These are phyloP conservation scores for Phytophthora quininea DNA, from an alignment of 352 stramenopile species.

Conservation along the genomic window DNA sequence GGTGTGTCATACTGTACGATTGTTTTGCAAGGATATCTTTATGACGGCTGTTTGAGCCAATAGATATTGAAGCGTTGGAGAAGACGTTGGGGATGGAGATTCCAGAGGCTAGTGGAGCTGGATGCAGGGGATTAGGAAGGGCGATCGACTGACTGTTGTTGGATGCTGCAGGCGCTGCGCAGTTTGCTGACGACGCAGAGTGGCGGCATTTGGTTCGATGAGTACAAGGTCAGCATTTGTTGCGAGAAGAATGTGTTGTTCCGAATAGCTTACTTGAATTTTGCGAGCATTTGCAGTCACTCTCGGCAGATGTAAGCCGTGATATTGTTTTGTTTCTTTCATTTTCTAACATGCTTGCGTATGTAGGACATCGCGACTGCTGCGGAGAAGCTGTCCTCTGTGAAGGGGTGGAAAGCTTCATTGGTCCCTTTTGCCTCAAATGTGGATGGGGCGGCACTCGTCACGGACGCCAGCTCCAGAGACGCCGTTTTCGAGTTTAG, in stretches of 20 bases:
- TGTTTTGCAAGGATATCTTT: neutral
- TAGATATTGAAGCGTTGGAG: conserved; percentile 79
- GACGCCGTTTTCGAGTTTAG: conserved; percentile 75
- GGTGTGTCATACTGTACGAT: conserved; percentile 21
- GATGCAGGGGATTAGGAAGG: neutral
- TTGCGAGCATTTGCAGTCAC: conserved; percentile 37
- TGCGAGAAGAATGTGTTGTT: no score
- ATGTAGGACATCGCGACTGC: conserved; percentile 62
- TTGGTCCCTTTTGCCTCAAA: conserved; percentile 81
- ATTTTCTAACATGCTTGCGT: no score
- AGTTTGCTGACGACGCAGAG: conserved; percentile 77
- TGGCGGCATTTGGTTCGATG: conserved; percentile 84
- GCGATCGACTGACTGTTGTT: no score
- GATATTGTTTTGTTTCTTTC: neutral
- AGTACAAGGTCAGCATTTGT: conserved; percentile 57
- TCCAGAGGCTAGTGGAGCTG: conserved; percentile 45
- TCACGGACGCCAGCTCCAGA: conserved; percentile 54
- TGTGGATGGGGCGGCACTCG: conserved; percentile 66
- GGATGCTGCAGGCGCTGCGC: conserved; percentile 46
- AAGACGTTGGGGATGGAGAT: conserved; percentile 66
- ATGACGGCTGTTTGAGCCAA: no score
- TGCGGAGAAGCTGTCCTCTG: conserved; percentile 46
- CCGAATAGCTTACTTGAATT: no score
- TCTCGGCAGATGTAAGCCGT: conserved; percentile 55
- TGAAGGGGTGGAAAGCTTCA: conserved; percentile 62